Evolutionary conservation across 768 basidiomycete genomes (phyloP).

Genomic region (Tylopilus felleus): DNA sequence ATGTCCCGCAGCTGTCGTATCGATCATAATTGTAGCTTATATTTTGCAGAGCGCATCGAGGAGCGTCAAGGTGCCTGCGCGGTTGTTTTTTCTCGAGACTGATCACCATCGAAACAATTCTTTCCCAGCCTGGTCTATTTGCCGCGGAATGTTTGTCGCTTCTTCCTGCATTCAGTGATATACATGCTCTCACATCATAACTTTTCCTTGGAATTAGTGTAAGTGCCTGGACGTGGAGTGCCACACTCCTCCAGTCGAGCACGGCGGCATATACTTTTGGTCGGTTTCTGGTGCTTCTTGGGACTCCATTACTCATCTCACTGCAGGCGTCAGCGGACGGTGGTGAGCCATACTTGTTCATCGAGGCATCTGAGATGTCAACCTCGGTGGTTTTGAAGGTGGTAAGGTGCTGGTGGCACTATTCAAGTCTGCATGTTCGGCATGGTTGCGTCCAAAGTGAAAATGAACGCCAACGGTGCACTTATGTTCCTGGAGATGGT

Average conservation of each 20-base stretch:
- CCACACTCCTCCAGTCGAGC: conserved; percentile 46
- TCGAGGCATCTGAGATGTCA: background rate
- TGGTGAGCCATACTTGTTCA: background rate
- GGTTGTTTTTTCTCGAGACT: background rate
- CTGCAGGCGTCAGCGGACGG: background rate
- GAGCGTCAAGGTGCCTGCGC: conserved; percentile 38
- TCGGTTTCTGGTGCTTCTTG: conserved; percentile 28
- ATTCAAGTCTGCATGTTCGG: conserved; percentile 35
- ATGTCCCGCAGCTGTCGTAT: conserved; percentile 4
- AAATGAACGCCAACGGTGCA: conserved; percentile 56
- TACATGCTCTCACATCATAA: background rate
- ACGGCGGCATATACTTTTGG: conserved; percentile 44
- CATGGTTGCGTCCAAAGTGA: conserved; percentile 34
- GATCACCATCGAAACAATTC: background rate
- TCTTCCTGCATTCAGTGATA: background rate
- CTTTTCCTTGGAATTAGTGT: conserved; percentile 7
- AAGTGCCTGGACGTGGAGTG: conserved; percentile 51
- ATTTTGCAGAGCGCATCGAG: conserved; percentile 40
- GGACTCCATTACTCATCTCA: background rate
- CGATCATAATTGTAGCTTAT: background rate
- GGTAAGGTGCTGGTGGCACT: conserved; percentile 40
- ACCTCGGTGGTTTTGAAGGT: background rate
- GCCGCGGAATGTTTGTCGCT: conserved; percentile 43
- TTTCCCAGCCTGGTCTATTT: conserved; percentile 43
- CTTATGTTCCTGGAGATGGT: conserved; percentile 60